These are phyloP conservation scores for Lachnellula hyalina DNA, from an alignment of 2,329 filamentous ascomycete genomes.

Conservation along the genomic window DNA sequence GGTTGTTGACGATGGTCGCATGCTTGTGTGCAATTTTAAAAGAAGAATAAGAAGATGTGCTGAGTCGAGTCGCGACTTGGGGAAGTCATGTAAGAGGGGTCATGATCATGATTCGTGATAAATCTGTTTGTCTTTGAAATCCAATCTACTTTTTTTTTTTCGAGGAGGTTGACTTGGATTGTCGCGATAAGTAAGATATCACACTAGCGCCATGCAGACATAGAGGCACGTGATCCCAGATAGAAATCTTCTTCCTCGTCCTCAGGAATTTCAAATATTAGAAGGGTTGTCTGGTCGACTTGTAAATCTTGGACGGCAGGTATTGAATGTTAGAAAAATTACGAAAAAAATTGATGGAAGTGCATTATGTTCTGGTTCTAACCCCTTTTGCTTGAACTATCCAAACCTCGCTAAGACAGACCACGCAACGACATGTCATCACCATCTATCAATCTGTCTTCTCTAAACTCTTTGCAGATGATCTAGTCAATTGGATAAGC, in stretches of 20 bases:
- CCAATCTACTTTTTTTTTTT: no score
- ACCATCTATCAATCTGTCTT: not conserved
- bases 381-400: not conserved
- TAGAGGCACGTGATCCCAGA: no score
- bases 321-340: no score
- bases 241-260: not conserved
- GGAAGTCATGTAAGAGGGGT: not conserved
- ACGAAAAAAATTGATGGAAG: no score
- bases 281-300: not conserved
- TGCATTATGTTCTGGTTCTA: not conserved
- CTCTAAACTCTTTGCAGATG: not conserved
- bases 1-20: not conserved
- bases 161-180: not conserved
- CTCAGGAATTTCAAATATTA: not conserved
- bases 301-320: no score
- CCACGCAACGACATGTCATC: not conserved
- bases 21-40: not conserved
- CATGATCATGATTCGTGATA: not conserved
- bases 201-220: not conserved
- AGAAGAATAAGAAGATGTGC: not conserved
- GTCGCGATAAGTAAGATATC: not conserved
- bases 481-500: not conserved
- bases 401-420: not conserved
- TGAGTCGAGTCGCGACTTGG: not conserved
- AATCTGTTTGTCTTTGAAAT: conserved; percentile 4